phyloP scores from a whole-genome alignment of 441 rosid genomes.

The Mallotus repandus region DNA sequence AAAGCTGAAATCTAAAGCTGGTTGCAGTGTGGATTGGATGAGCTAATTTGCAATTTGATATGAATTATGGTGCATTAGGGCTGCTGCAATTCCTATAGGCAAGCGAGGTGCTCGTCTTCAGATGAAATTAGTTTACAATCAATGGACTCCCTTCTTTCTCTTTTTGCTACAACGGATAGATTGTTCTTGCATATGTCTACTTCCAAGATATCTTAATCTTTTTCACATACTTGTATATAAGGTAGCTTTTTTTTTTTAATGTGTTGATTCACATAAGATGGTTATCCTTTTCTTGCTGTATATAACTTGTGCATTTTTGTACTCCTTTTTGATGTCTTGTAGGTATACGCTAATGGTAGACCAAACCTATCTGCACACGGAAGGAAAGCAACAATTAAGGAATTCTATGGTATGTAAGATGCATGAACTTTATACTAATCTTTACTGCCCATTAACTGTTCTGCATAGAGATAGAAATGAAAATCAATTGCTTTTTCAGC shows the following conservation, averaged over 20 bases:
- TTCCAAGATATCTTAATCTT: slow-evolving; percentile 79
- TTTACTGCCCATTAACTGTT: not conserved
- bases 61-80: slow-evolving; percentile 39
- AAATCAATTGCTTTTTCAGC: not conserved
- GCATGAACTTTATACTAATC: not conserved
- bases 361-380: slow-evolving; percentile 54
- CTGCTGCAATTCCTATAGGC: slow-evolving; percentile 81
- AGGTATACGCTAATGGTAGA: slow-evolving; percentile 69
- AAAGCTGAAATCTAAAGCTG: not conserved
- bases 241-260: slow-evolving; percentile 39
- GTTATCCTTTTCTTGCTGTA: not conserved
- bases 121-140: slow-evolving; percentile 85
- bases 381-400: slow-evolving; percentile 84
- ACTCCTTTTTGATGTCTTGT: slow-evolving; percentile 24
- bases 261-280: slow-evolving; percentile 4
- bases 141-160: slow-evolving; percentile 74
- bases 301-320: slow-evolving; percentile 20
- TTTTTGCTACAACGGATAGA: slow-evolving; percentile 82
- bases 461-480: not conserved
- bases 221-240: slow-evolving; percentile 81
- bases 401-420: slow-evolving; percentile 69
- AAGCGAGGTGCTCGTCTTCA: slow-evolving; percentile 67
- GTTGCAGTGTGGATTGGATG: not conserved
- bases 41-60: not conserved
- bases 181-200: slow-evolving; percentile 68